phyloP scores from a whole-genome alignment of 805 yeast species.

The Pichia phayaonensis region DNA sequence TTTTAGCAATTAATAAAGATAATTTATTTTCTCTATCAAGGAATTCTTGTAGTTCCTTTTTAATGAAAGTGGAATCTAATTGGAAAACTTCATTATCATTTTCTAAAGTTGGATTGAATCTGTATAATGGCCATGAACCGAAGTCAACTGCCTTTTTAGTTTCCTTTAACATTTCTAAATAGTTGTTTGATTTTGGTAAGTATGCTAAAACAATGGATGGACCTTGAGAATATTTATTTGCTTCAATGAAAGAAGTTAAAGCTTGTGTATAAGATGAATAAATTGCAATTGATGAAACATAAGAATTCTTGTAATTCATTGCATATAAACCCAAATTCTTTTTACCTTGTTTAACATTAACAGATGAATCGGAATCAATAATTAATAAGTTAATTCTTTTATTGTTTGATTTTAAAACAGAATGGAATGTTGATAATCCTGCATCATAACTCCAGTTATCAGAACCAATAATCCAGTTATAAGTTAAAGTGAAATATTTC shows the following conservation, averaged over 20 bases:
- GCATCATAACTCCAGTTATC: slow-evolving; percentile 94
- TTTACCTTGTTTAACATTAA: slow-evolving; percentile 50
- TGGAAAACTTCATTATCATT: slow-evolving; percentile 50
- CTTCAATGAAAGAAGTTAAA: slow-evolving; percentile 81
- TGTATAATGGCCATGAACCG: slow-evolving; percentile 95
- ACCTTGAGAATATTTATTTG: slow-evolving; percentile 71
- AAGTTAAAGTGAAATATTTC: slow-evolving; percentile 38
- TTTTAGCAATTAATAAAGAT: slow-evolving; percentile 60
- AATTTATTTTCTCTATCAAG: slow-evolving; percentile 86
- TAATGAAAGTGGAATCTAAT: slow-evolving; percentile 77
- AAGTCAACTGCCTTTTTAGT: slow-evolving; percentile 86
- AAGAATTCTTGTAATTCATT: slow-evolving; percentile 83
- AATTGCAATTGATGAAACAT: slow-evolving; percentile 91
- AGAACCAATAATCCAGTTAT: slow-evolving; percentile 85
- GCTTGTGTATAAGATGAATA: slow-evolving; percentile 92
- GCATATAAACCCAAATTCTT: slow-evolving; percentile 93
- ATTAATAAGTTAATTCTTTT: slow-evolving; percentile 76
- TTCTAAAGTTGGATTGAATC: slow-evolving; percentile 63
- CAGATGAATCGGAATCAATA: slow-evolving; percentile 76
- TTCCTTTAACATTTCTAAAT: slow-evolving; percentile 71
- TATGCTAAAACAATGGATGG: slow-evolving; percentile 90
- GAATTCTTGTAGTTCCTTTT: slow-evolving; percentile 68
- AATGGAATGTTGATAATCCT: slow-evolving; percentile 88
- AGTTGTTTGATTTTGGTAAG: slow-evolving; percentile 62
- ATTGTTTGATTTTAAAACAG: slow-evolving; percentile 58